A percentile compares a stretch with the other conserved stretches of the same genome.
Conservation (phyloP, 2,329 filamentous ascomycete species). For the Alternaria triticina region DNA sequence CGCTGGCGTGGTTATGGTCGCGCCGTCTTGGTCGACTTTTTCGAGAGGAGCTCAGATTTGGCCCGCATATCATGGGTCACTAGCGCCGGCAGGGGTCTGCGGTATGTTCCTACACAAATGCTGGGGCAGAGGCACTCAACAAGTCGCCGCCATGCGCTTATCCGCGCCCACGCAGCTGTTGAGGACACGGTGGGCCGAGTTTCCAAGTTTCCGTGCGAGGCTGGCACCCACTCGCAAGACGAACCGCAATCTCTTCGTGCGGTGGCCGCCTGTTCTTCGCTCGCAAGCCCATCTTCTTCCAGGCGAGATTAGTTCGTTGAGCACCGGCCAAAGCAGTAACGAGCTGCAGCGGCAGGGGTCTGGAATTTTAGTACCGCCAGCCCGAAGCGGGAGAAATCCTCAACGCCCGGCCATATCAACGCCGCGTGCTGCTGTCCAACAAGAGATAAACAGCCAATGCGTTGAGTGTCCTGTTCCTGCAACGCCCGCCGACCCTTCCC, state of each 20-base stretch:
- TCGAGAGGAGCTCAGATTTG: conserved; percentile 22
- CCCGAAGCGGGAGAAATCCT: conserved; percentile 39
- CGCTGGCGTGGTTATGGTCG: conserved; percentile 31
- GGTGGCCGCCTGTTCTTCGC: not conserved
- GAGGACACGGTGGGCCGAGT: conserved; percentile 7
- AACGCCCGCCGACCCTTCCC: conserved; percentile 22
- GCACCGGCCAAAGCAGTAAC: conserved; percentile 31
- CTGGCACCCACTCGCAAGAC: conserved; percentile 20
- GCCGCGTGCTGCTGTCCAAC: conserved; percentile 26
- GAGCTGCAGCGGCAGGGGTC: conserved; percentile 36
- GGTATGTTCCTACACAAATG: conserved; percentile 7
- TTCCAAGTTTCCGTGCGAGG: conserved; percentile 6
- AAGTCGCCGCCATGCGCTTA: conserved; percentile 2
- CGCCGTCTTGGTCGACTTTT: conserved; percentile 31
- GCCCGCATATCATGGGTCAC: conserved; percentile 17
- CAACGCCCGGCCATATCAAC: conserved; percentile 31
- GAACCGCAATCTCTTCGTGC: conserved; percentile 4
- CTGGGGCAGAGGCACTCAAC: conserved; percentile 12
- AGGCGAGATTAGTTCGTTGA: conserved; percentile 37
- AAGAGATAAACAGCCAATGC: conserved; percentile 44
- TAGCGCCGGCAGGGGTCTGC: conserved; percentile 22
- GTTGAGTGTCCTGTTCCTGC: conserved; percentile 32
- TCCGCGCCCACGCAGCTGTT: conserved; percentile 19
- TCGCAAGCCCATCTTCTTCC: conserved; percentile 26
- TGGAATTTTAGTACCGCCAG: conserved; percentile 36